Evolutionary conservation across 768 basidiomycete genomes (phyloP), one percentile per base, ranked within the genome.

Genomic region (Candolleomyces aberdarensis): DNA sequence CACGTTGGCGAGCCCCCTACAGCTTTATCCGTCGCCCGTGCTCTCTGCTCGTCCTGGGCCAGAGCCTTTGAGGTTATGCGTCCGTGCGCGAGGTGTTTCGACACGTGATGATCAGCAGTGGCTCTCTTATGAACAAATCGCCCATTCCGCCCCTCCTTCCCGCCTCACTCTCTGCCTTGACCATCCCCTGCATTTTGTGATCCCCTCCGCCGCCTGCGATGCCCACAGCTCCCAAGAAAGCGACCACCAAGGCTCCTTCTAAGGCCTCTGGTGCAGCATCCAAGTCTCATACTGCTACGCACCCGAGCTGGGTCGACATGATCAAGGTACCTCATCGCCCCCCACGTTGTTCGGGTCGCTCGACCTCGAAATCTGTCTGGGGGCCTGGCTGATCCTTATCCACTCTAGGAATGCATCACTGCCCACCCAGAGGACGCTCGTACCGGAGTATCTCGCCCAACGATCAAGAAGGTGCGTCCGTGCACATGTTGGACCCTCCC

Each of bases 271-370:
- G 65, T 22, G 58, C 75, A 50, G 65, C 73, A 53, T 64, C 66
- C 60, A 79, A 76, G 68, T 63, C 76, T 66, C 72, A 76, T 68
- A 66, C 75, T 54, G 66, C 76, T 41, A 67, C 78, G 51, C 88
- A 89, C 73, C 88, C 88, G 5, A 75, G 80, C 62, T 90, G 88
- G 88, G 78, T 85, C 60, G 88, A 89, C 67, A 90, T 90, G 88
- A 90, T 90, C 75, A 90, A 87, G 81, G 88, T 89, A 65, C 64
- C 77, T 65, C 57, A 62, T 62, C 31, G 61, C 57, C 39, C 32
- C 40, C 46, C 57, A 61, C 65, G 13, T 46, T 52, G 29, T 50
- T 40, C 52, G 57, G 20, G 41, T 47, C 40, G 57, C 57, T 26
- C 40, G 58, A 31, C 59, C 59, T 51, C 60, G 75, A 41, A 76